Conservation (phyloP, 306 rosid species). For the Inga oerstediana region DNA sequence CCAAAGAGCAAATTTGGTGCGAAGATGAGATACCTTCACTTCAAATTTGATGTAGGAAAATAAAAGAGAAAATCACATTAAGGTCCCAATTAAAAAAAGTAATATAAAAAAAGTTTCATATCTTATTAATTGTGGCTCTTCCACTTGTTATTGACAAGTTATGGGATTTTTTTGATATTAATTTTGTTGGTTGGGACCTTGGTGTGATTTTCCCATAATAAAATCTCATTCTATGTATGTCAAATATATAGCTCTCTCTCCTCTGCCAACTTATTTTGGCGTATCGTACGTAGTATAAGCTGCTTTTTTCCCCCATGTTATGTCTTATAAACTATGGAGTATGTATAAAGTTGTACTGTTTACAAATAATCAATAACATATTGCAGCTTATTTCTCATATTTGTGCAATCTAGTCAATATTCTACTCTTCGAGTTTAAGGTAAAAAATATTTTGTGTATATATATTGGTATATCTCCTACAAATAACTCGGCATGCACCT, state of each 20-base stretch:
- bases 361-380: not conserved
- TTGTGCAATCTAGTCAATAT: no score
- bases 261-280: not conserved
- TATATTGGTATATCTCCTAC: no score
- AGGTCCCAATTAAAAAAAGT: no score
- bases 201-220: no score
- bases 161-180: no score
- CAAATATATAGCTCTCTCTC: not conserved
- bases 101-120: no score
- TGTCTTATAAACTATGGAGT: not conserved
- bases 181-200: no score
- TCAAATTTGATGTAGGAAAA: not conserved
- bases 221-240: not conserved
- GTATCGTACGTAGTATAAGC: not conserved
- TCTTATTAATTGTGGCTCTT: no score
- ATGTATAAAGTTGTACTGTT: not conserved
- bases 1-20: not conserved
- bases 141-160: no score
- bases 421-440: not conserved
- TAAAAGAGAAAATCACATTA: no score
- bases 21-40: not conserved
- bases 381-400: not conserved
- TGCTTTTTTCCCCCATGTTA: not conserved
- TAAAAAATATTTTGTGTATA: not conserved
- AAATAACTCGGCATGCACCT: not conserved